Percentiles rank a stretch among this genome's conserved stretches.
phyloP scores from a whole-genome alignment of 176 grass and related monocot species.

The Secale cereale region DNA sequence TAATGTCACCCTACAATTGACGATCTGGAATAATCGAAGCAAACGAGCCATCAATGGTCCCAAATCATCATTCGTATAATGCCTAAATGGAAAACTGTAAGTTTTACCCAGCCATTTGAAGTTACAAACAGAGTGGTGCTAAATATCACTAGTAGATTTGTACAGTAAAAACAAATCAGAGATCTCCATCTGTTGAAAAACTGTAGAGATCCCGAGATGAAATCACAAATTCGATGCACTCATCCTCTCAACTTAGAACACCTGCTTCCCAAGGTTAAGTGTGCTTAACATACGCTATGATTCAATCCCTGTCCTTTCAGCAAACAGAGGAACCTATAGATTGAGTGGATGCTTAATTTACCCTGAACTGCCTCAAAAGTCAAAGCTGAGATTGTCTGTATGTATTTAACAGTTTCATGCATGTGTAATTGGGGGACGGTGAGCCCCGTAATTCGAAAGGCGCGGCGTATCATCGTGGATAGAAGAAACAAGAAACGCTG shows the following conservation, averaged over 20 bases:
- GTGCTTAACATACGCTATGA: too few relatives aligned
- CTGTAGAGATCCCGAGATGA: background rate
- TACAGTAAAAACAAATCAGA: conserved; percentile 1
- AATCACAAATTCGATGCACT: background rate
- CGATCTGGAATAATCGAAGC: conserved; percentile 2
- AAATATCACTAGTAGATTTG: background rate
- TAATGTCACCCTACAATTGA: conserved; percentile 6
- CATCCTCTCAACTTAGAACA: too few relatives aligned
- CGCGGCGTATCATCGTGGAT: background rate
- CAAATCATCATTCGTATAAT: background rate
- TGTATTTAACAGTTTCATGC: background rate
- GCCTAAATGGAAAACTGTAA: background rate
- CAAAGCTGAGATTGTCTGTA: background rate
- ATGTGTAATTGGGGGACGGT: background rate
- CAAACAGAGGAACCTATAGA: background rate
- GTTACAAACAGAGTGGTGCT: background rate
- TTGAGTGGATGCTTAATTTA: background rate
- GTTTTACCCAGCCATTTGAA: background rate
- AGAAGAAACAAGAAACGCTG: background rate
- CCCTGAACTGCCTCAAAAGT: background rate
- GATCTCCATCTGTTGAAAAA: background rate
- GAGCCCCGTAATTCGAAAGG: background rate
- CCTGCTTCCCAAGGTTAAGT: too few relatives aligned
- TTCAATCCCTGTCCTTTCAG: background rate
- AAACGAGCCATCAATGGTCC: background rate